Percentiles rank a stretch among this genome's conserved stretches.
phyloP scores from a whole-genome alignment of 805 yeast genomes.

The Scheffersomyces lignosus region DNA sequence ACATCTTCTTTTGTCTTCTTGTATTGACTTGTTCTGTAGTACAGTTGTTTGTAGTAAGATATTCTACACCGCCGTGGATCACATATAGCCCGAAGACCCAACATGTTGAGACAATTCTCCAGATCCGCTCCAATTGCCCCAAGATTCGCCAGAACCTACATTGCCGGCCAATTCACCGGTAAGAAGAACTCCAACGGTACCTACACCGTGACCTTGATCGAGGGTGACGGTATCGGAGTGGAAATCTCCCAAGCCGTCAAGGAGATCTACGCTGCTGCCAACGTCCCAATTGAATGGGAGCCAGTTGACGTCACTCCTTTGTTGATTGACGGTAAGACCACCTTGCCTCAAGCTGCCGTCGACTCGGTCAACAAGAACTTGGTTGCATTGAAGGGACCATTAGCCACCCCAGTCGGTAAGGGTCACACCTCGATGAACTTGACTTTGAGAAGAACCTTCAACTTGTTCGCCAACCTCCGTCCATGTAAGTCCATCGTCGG shows the following conservation, averaged over 20 bases:
- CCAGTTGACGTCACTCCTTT: constrained; percentile 94
- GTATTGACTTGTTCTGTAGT: no score
- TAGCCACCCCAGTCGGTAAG: constrained; percentile 98
- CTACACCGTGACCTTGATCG: constrained; percentile 91
- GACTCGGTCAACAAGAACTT: constrained; percentile 89
- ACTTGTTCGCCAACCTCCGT: constrained; percentile 94
- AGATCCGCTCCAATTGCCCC: constrained; percentile 31
- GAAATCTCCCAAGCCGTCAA: constrained; percentile 95
- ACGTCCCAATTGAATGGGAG: constrained; percentile 97
- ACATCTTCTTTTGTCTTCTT: no score
- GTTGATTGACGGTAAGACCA: constrained; percentile 87
- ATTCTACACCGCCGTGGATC: no score
- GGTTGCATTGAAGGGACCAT: constrained; percentile 96
- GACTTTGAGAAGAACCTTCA: constrained; percentile 96
- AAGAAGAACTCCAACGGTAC: constrained; percentile 72
- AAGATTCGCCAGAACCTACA: constrained; percentile 28
- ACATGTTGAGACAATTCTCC: constrained; percentile 39
- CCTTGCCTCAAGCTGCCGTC: constrained; percentile 89
- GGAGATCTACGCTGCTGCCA: constrained; percentile 88
- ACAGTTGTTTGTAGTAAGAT: no score
- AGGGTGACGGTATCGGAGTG: constrained; percentile 97
- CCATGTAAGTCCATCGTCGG: constrained; percentile 95
- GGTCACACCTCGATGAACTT: constrained; percentile 97
- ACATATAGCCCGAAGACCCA: no score
- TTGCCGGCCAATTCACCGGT: constrained; percentile 69